Conservation (phyloP, 2,329 filamentous ascomycete species). For the Byssothecium circinans region DNA sequence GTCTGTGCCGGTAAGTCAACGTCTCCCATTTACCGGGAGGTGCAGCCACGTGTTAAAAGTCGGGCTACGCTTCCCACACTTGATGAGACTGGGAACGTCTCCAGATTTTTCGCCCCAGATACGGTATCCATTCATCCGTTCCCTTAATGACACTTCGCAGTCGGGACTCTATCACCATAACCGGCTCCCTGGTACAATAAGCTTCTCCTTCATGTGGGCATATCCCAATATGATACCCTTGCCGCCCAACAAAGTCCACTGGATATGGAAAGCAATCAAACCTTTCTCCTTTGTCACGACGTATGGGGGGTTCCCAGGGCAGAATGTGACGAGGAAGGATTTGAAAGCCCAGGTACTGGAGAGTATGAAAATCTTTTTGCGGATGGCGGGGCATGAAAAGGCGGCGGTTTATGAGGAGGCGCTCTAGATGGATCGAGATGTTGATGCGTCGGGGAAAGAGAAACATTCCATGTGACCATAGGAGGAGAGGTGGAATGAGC, state of each 20-base stretch:
- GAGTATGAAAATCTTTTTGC: conserved; percentile 75
- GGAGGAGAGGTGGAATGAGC: too few relatives aligned
- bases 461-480: too few relatives aligned
- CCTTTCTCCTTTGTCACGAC: conserved; percentile 65
- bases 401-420: conserved; percentile 45
- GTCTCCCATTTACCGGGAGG: too few relatives aligned
- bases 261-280: conserved; percentile 71
- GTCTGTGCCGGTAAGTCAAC: conserved; percentile 60
- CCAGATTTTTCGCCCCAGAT: not conserved
- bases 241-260: conserved; percentile 61
- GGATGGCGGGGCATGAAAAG: conserved; percentile 51
- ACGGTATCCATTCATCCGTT: not conserved
- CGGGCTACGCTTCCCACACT: not conserved
- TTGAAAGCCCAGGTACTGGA: conserved; percentile 69
- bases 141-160: conserved; percentile 15
- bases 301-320: conserved; percentile 66
- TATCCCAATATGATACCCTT: conserved; percentile 63
- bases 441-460: too few relatives aligned
- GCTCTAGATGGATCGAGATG: conserved; percentile 7
- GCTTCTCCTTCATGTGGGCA: conserved; percentile 75
- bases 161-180: conserved; percentile 43
- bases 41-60: too few relatives aligned
- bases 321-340: conserved; percentile 59
- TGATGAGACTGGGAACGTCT: too few relatives aligned
- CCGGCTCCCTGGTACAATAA: conserved; percentile 49